phyloP scores from a whole-genome alignment of 495 filamentous ascomycete genomes.

The Astrocystis sublimbata region DNA sequence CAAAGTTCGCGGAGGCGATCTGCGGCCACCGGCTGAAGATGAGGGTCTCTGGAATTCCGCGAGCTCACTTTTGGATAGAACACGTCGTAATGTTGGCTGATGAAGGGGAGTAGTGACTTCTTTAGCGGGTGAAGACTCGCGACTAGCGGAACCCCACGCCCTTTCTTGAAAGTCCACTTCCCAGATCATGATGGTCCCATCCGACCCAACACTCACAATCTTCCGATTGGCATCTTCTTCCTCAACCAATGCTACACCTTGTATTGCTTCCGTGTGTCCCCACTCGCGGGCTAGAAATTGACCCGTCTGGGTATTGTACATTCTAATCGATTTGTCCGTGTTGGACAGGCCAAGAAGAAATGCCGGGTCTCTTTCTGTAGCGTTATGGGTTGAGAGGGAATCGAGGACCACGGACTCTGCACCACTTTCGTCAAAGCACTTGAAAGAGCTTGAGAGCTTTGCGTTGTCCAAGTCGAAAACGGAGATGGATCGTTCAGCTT shows the following conservation, averaged over 20 bases:
- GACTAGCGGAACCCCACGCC: conserved; percentile 31
- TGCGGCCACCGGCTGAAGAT: conserved; percentile 56
- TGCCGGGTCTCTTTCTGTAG: conserved; percentile 37
- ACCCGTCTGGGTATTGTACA: conserved; percentile 80
- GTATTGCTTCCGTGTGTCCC: conserved; percentile 91
- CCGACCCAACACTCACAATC: conserved; percentile 74
- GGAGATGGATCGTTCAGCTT: conserved; percentile 77
- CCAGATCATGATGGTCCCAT: conserved; percentile 89
- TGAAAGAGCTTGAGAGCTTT: conserved; percentile 70
- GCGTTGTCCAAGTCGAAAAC: conserved; percentile 75
- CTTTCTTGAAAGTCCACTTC: conserved; percentile 53
- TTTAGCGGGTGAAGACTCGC: conserved; percentile 55
- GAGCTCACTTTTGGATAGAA: conserved; percentile 75
- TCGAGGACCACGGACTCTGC: conserved; percentile 81
- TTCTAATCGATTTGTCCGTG: conserved; percentile 88
- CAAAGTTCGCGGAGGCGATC: conserved; percentile 63
- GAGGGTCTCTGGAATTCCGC: conserved; percentile 70
- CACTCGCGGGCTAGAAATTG: conserved; percentile 81
- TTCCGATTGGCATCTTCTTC: conserved; percentile 51
- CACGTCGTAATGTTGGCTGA: conserved; percentile 68
- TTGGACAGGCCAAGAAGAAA: conserved; percentile 82
- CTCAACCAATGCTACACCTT: conserved; percentile 74
- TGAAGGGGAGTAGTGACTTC: conserved; percentile 47
- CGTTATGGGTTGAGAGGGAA: conserved; percentile 63
- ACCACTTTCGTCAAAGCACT: conserved; percentile 73